Base-by-base conservation (phyloP, 2,329 filamentous ascomycete genomes). In the Sclerotinia sclerotiorum region DNA sequence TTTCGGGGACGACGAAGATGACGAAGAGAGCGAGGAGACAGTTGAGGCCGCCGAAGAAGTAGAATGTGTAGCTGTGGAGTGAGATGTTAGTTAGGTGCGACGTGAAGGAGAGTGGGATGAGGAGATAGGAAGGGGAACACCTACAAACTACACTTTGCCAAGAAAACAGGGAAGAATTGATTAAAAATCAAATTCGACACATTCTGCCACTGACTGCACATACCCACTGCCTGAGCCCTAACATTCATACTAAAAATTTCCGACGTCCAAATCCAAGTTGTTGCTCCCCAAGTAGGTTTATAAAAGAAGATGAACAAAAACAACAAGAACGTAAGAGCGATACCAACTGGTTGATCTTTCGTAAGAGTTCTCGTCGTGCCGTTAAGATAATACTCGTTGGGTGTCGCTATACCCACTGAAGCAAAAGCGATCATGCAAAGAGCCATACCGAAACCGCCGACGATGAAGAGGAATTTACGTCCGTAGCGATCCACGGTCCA, bases 401-500 rank as follows among this genome's bases (percentile, higher is more conserved):
- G 86, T 0, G 88, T 90, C 72, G 85, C 79, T 6, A 84, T 84
- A 66, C 85, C 84, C 17, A 87, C 83, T 0, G 83, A 78, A 0
- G 85, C 81, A 21, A 89, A 88, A 69, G 89, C 84, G 68, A 92
- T 80, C 88, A 92, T 92, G 80, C 88, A 91, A 13, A 86, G 69
- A 5, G 84, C 87, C 85, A 92, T 92, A 49, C 89, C 89, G 56
- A 88, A 78, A 52, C 85, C 88, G 74, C 90, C 89, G 48, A 88
- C 82, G 68, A 92, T 88, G 74, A 92, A 84, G 69, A 92, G 81
- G 81, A 89, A 88, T 73, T 89, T 88, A 65, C 89, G 84, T 49
- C 89, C 90, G 72, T 89, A 91, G 62, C 88, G 84, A 77, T 92
- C 89, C 46, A 90, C 87, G 5, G 88, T 90, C 88, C 89, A 92